phyloP scores from a whole-genome alignment of 169 alveolate species.

The Ophryocystis elektroscirrha region DNA sequence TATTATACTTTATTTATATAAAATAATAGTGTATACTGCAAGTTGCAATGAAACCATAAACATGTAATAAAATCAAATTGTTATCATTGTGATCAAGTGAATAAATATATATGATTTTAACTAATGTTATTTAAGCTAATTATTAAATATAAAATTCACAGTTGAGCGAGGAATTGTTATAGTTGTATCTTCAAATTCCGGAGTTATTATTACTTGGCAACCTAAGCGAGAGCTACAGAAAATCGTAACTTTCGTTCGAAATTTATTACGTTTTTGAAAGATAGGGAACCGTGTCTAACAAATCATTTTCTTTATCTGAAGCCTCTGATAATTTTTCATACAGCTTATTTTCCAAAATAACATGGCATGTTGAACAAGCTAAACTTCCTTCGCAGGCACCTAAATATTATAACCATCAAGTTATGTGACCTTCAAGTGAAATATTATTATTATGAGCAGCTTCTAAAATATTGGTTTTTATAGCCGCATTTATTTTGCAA shows the following conservation, averaged over 20 bases:
- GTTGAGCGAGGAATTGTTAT: slow-evolving; percentile 63
- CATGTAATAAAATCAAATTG: too few relatives aligned
- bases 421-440: slow-evolving; percentile 55
- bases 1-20: too few relatives aligned
- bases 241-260: too few relatives aligned
- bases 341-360: slow-evolving; percentile 54
- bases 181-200: slow-evolving; percentile 47
- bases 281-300: slow-evolving; percentile 81
- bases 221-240: slow-evolving; percentile 81
- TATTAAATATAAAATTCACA: too few relatives aligned
- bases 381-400: slow-evolving; percentile 82
- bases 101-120: too few relatives aligned
- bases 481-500: too few relatives aligned
- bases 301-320: slow-evolving; percentile 68
- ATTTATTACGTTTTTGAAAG: too few relatives aligned
- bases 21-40: too few relatives aligned
- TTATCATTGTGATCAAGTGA: too few relatives aligned
- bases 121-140: too few relatives aligned
- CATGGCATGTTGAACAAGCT: slow-evolving; percentile 92
- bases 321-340: slow-evolving; percentile 61
- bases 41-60: too few relatives aligned
- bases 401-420: too few relatives aligned
- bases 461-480: slow-evolving; percentile 41
- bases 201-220: slow-evolving; percentile 56
- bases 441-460: slow-evolving; percentile 44